phyloP scores from a whole-genome alignment of 2,329 filamentous ascomycete genomes.

The Rhinocladiella similis region DNA sequence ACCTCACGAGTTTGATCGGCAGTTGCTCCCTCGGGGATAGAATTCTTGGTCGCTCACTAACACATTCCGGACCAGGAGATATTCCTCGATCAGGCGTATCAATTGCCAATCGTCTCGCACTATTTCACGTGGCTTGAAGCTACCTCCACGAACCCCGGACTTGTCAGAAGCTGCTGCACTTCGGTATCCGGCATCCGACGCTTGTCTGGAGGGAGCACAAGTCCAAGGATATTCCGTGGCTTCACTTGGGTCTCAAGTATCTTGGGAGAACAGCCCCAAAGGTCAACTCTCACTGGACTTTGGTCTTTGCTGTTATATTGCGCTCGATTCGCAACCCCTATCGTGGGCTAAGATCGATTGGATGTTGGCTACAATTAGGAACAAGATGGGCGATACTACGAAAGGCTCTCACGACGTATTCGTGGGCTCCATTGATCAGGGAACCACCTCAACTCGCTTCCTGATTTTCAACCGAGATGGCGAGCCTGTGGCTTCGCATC shows the following conservation, averaged over 20 bases:
- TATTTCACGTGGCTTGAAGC: conserved; percentile 13
- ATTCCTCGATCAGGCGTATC: neutral
- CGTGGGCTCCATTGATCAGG: conserved; percentile 86
- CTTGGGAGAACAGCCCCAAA: neutral
- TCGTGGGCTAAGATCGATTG: conserved; percentile 29
- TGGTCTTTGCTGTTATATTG: neutral
- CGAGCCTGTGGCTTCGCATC: conserved; percentile 76
- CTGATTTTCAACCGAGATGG: conserved; percentile 82
- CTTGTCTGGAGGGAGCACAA: neutral
- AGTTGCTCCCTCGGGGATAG: neutral
- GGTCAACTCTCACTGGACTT: neutral
- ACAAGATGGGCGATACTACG: conserved; percentile 15
- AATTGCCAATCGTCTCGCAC: neutral
- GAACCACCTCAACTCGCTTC: conserved; percentile 85
- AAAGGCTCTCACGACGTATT: conserved; percentile 56
- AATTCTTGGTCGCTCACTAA: neutral
- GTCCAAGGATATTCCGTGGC: neutral
- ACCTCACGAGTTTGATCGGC: neutral
- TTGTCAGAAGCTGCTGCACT: neutral
- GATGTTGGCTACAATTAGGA: conserved; percentile 31
- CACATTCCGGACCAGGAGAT: neutral
- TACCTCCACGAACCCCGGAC: conserved; percentile 1
- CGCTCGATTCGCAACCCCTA: neutral
- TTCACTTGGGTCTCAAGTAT: neutral
- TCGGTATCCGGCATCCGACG: neutral